Evolutionary conservation across 163 green algal genomes (phyloP).

Genomic region (Chlamydomonas reinhardtii): DNA sequence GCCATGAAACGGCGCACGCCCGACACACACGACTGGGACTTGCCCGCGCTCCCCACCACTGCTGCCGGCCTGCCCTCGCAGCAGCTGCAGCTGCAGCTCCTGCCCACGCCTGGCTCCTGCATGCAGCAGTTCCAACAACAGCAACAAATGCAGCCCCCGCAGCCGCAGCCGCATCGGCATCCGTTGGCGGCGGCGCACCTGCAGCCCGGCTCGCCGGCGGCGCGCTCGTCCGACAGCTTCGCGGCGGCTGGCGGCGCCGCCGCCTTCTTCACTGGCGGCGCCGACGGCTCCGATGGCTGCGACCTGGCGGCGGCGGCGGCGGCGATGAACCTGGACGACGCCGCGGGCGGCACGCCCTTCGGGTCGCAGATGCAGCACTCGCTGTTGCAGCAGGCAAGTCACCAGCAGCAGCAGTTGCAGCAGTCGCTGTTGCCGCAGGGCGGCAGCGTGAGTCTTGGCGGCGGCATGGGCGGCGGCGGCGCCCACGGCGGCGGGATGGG

Average conservation of each 20-base stretch:
- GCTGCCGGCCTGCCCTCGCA: not conserved
- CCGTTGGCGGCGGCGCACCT: not conserved
- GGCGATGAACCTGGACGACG: too few relatives aligned
- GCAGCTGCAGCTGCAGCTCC: slow-evolving; percentile 30
- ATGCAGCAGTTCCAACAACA: too few relatives aligned
- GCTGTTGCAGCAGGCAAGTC: too few relatives aligned
- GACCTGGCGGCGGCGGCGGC: not conserved
- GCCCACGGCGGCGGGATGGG: not conserved
- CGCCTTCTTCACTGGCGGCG: slow-evolving; percentile 6
- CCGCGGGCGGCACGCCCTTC: too few relatives aligned
- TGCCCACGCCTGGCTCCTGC: too few relatives aligned
- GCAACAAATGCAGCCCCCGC: too few relatives aligned
- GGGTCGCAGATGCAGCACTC: too few relatives aligned
- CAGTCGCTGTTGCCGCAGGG: too few relatives aligned
- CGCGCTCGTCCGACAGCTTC: slow-evolving; percentile 10
- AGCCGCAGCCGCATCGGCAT: too few relatives aligned
- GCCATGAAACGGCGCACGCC: slow-evolving; percentile 42
- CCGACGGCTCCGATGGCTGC: not conserved
- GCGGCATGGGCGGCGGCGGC: not conserved
- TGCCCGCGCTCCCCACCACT: not conserved
- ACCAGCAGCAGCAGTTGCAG: too few relatives aligned
- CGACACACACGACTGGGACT: slow-evolving; percentile 48
- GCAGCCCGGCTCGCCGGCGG: not conserved
- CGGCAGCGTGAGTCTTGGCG: too few relatives aligned
- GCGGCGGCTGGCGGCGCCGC: slow-evolving; percentile 3